These are phyloP conservation scores for Annulohypoxylon nitens DNA, from an alignment of 495 filamentous ascomycete genomes.

Conservation along the genomic window DNA sequence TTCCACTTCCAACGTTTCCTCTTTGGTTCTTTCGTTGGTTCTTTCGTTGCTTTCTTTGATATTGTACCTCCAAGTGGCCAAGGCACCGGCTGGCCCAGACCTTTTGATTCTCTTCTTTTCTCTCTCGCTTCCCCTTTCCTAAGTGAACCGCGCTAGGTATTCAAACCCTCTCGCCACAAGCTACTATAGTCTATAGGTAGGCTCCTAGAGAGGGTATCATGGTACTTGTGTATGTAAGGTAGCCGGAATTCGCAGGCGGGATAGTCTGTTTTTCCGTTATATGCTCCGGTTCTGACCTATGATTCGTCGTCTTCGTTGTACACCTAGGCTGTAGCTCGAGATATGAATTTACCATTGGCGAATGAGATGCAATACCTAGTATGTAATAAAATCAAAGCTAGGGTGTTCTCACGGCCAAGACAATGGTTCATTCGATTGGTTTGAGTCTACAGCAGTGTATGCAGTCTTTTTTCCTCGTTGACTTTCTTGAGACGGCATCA, in stretches of 20 bases:
- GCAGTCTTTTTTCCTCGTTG: slow-evolving; percentile 6
- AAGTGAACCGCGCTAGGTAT: slow-evolving; percentile 26
- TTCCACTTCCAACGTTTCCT: not conserved
- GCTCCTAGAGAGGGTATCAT: slow-evolving; percentile 24
- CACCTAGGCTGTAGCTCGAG: not conserved
- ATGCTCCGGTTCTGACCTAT: slow-evolving; percentile 1
- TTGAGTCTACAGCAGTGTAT: not conserved
- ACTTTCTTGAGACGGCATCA: slow-evolving; percentile 3
- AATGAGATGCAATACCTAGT: slow-evolving; percentile 28
- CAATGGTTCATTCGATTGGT: slow-evolving; percentile 26
- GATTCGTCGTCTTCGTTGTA: slow-evolving; percentile 31
- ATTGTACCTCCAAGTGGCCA: slow-evolving; percentile 10
- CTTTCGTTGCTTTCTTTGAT: slow-evolving; percentile 10
- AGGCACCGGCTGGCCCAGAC: slow-evolving; percentile 31
- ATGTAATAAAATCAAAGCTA: slow-evolving; percentile 1
- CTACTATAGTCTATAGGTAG: not conserved
- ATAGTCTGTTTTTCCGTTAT: slow-evolving; percentile 28
- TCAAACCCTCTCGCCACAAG: slow-evolving; percentile 27
- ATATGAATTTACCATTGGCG: slow-evolving; percentile 31
- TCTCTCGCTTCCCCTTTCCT: slow-evolving; percentile 31
- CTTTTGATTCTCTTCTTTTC: slow-evolving; percentile 2
- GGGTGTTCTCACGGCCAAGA: slow-evolving; percentile 32
- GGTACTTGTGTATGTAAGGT: slow-evolving; percentile 3
- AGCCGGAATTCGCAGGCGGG: slow-evolving; percentile 24
- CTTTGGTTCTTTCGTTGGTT: not conserved